A percentile compares a stretch with the other conserved stretches of the same genome.
Evolutionary conservation across 768 basidiomycete genomes (phyloP).

Genomic region (Agrocybe pediades): DNA sequence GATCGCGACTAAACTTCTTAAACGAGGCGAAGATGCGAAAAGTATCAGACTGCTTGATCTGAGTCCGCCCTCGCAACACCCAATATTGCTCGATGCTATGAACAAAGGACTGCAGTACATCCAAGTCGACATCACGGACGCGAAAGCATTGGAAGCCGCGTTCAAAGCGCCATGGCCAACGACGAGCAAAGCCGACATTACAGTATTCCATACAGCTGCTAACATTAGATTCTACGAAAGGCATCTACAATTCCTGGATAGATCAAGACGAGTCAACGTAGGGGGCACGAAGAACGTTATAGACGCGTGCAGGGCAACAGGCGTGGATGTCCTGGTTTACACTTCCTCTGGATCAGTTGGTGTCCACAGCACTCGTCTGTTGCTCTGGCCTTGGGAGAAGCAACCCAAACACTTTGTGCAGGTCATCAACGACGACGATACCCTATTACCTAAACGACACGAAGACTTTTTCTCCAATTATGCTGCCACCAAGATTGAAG

Average conservation of each 20-base stretch:
- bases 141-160: constrained; percentile 53
- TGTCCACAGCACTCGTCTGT: constrained; percentile 58
- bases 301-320: constrained; percentile 53
- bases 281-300: constrained; percentile 69
- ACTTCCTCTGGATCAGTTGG: constrained; percentile 74
- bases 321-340: constrained; percentile 62
- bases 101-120: constrained; percentile 56
- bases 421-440: constrained; percentile 62
- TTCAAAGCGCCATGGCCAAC: constrained; percentile 67
- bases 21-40: constrained; percentile 70
- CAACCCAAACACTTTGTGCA: constrained; percentile 62
- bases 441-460: constrained; percentile 50
- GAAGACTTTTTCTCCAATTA: constrained; percentile 79
- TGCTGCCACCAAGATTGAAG: constrained; percentile 62
- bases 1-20: constrained; percentile 68
- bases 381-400: constrained; percentile 77
- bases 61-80: constrained; percentile 48
- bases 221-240: constrained; percentile 81
- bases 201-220: constrained; percentile 78
- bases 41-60: constrained; percentile 71
- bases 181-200: constrained; percentile 41
- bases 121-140: constrained; percentile 59
- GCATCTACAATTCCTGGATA: constrained; percentile 45
- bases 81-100: constrained; percentile 55
- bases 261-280: constrained; percentile 66